Evolutionary conservation across 225 moss, liverwort and hornwort genomes (phyloP), one percentile per base, ranked within the genome.

Genomic region (Climacium dendroides): DNA sequence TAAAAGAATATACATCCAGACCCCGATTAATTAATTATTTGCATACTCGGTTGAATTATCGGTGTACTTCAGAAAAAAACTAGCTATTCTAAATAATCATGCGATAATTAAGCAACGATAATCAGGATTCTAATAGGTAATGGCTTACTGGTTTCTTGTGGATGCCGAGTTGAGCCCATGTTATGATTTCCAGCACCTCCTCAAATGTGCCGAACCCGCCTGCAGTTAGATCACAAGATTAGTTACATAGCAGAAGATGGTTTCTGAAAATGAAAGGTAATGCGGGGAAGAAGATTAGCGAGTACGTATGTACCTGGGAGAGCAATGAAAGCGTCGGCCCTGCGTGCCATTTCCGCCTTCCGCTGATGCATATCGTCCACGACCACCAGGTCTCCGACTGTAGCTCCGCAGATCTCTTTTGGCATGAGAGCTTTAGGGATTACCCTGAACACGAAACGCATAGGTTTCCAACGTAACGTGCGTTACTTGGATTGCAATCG

Each of bases 191-290:
- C 34, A 94, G 65, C 18, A 94, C 85, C 81, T 94, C 92, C 80
- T 94, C 92, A n/a, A 94, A 88, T n/a, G 94, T 92, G 83, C 94
- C 94, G 52, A 87, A 94, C 28, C 94, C 94, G 11, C 94, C 91
- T 94, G 52, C 61, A 83, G 13, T 5, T 30, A 6, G 9, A 77
- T 23, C 60, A 60, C 29, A 70, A 37, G 19, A 61, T 29, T 58
- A 8, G 50, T 14, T 50, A 50, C 50, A 15, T 50, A 48, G 48
- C 48, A 29, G 4, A 12, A 16, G 34, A 85, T 75, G 11, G 39
- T 39, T 43, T 16, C 64, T n/a, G 17, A 58, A 37, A 39, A 79
- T 19, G 7, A 57, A 65, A 55, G 28, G 22, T 61, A 61, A 9
- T 32, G 20, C 22, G 10, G 4, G 22, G 13, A 29, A 60, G 26